Conservation (phyloP, 345 rosid genomes). For the Noccaea bulbosa region DNA sequence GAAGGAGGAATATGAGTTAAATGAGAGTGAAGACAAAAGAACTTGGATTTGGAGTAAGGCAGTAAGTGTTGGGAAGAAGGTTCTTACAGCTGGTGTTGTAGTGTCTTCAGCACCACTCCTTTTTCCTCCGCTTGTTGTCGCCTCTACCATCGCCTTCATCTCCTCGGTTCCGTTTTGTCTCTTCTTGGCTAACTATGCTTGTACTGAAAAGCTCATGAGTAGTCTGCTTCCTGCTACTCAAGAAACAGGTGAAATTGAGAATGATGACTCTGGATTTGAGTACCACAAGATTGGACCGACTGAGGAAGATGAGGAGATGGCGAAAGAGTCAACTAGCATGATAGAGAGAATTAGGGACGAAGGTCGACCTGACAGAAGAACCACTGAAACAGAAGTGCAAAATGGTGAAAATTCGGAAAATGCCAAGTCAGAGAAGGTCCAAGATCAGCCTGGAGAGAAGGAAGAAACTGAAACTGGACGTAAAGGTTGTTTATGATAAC, state of each 20-base stretch:
- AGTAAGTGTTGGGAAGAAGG: conserved; percentile 61
- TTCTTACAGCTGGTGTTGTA: conserved; percentile 60
- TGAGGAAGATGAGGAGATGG: conserved; percentile 44
- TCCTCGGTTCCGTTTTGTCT: conserved; percentile 70
- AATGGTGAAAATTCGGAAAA: conserved; percentile 27
- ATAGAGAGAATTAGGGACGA: conserved; percentile 55
- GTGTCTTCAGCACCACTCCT: conserved; percentile 70
- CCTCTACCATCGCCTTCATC: conserved; percentile 62
- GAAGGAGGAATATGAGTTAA: conserved; percentile 32
- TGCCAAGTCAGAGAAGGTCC: conserved; percentile 23
- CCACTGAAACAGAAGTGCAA: conserved; percentile 14
- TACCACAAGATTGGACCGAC: conserved; percentile 22
- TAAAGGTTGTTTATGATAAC: conserved; percentile 34
- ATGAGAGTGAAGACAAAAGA: conserved; percentile 41
- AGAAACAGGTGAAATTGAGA: conserved; percentile 12
- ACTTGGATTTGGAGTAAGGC: conserved; percentile 60
- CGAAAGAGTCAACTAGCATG: conserved; percentile 50
- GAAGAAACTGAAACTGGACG: conserved; percentile 9
- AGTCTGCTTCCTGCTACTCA: conserved; percentile 55
- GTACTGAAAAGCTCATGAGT: conserved; percentile 71
- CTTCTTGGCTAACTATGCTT: conserved; percentile 74
- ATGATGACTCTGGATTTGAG: conserved; percentile 26
- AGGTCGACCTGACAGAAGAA: conserved; percentile 34
- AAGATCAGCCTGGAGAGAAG: conserved; percentile 25
- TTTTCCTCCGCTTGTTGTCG: conserved; percentile 66